These are phyloP conservation scores for Polyporus tsugae DNA, from an alignment of 1,284 basidiomycete genomes.

Conservation along the genomic window DNA sequence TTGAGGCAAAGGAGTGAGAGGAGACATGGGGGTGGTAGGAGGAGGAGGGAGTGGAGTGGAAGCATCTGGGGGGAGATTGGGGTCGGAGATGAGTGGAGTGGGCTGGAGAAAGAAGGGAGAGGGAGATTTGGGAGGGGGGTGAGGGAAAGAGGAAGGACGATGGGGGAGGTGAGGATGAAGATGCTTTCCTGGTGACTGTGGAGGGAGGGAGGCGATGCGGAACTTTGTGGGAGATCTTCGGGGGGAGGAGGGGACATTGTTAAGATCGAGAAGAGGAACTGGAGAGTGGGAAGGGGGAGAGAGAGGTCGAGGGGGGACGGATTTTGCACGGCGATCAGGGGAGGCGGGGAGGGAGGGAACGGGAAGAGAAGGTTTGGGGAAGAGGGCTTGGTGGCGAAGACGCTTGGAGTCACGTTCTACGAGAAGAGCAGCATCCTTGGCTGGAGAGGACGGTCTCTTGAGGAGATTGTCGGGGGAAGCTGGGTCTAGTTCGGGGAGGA, in stretches of 20 bases:
- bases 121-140: neutral
- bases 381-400: slow-evolving; percentile 23
- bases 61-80: neutral
- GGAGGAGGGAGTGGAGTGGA: neutral
- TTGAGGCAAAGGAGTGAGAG: slow-evolving; percentile 44
- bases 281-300: neutral
- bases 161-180: neutral
- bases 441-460: slow-evolving; percentile 33
- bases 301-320: slow-evolving; percentile 21
- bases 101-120: neutral
- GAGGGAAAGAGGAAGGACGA: neutral
- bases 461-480: slow-evolving; percentile 12
- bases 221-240: slow-evolving; percentile 29
- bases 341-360: slow-evolving; percentile 11
- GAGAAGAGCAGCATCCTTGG: slow-evolving; percentile 26
- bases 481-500: neutral
- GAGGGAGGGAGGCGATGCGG: slow-evolving; percentile 32
- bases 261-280: slow-evolving; percentile 30
- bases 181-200: slow-evolving; percentile 9
- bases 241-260: slow-evolving; percentile 30
- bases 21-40: slow-evolving; percentile 41
- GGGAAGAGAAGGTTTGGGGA: neutral
- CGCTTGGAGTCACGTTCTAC: slow-evolving; percentile 30
- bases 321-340: slow-evolving; percentile 24
- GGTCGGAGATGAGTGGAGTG: neutral